Conservation (phyloP, 2,329 filamentous ascomycete genomes). For the Teratosphaeria nubilosa region DNA sequence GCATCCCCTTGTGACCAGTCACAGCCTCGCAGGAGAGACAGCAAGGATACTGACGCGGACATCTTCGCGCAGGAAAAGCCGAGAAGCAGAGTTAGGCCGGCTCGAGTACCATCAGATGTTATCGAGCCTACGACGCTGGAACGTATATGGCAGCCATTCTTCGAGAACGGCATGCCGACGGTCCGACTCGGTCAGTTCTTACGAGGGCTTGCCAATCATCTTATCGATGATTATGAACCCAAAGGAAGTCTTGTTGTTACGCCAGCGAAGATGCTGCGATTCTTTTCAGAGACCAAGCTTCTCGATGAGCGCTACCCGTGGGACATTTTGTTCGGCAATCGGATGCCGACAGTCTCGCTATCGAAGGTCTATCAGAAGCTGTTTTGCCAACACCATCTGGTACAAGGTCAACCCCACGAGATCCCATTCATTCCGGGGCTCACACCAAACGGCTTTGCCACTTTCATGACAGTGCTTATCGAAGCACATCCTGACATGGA, state of each 20-base stretch:
- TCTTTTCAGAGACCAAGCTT: conserved; percentile 59
- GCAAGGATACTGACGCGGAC: conserved; percentile 7
- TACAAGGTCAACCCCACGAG: conserved; percentile 34
- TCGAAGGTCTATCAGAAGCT: conserved; percentile 38
- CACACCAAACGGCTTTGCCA: conserved; percentile 37
- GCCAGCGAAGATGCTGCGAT: conserved; percentile 62
- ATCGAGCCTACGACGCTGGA: conserved; percentile 51
- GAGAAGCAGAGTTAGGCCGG: conserved; percentile 3
- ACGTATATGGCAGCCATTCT: conserved; percentile 66
- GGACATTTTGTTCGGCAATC: conserved; percentile 35
- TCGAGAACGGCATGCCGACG: conserved; percentile 59
- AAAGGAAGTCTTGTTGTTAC: conserved; percentile 60
- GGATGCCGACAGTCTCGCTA: conserved; percentile 30
- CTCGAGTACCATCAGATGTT: conserved; percentile 2
- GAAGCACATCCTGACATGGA: conserved; percentile 68
- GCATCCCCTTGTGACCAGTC: conserved; percentile 1
- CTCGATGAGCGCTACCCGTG: conserved; percentile 59
- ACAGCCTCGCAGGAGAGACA: conserved; percentile 7
- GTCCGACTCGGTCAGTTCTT: conserved; percentile 60
- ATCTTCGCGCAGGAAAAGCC: conserved; percentile 2
- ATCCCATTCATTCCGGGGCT: conserved; percentile 34
- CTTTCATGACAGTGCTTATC: conserved; percentile 63
- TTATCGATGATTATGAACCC: conserved; percentile 62
- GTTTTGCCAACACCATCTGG: conserved; percentile 39
- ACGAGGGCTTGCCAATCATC: conserved; percentile 60